Evolutionary conservation across 352 stramenopile genomes (phyloP).

Genomic region (Phytophthora sojae): DNA sequence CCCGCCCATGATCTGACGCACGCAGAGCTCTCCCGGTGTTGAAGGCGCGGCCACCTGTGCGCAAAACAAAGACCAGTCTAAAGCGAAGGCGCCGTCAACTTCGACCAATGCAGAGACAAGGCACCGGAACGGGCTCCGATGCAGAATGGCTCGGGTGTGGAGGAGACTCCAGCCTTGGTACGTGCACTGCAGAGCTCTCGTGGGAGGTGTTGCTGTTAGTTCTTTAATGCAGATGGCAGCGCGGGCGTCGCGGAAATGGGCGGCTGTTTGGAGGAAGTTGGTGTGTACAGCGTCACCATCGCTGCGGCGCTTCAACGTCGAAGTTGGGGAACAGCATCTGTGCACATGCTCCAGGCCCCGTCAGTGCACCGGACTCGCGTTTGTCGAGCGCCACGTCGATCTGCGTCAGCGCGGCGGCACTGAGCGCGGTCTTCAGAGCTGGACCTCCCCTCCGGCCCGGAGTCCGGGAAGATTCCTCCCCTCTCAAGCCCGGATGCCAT

Average conservation of each 20-base stretch:
- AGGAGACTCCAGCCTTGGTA: no score
- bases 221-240: background rate
- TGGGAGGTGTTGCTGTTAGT: background rate
- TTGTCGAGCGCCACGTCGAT: slow-evolving; percentile 21
- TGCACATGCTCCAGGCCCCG: slow-evolving; percentile 3
- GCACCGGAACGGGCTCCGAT: slow-evolving; percentile 12
- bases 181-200: background rate
- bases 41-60: slow-evolving; percentile 24
- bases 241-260: background rate
- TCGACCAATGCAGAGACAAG: slow-evolving; percentile 31
- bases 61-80: slow-evolving; percentile 30
- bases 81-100: slow-evolving; percentile 7
- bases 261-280: background rate
- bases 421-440: background rate
- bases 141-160: no score
- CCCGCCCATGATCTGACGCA: slow-evolving; percentile 2
- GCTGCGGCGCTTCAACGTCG: slow-evolving; percentile 21
- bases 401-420: slow-evolving; percentile 17
- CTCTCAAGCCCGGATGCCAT: background rate
- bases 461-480: background rate
- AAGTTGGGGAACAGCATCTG: slow-evolving; percentile 6
- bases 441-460: background rate
- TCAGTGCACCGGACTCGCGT: slow-evolving; percentile 19
- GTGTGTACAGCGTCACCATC: background rate
- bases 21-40: background rate